Evolutionary conservation across 495 filamentous ascomycete species (phyloP), one percentile per base, ranked within the genome.

Genomic region (Aspergillus affinis): DNA sequence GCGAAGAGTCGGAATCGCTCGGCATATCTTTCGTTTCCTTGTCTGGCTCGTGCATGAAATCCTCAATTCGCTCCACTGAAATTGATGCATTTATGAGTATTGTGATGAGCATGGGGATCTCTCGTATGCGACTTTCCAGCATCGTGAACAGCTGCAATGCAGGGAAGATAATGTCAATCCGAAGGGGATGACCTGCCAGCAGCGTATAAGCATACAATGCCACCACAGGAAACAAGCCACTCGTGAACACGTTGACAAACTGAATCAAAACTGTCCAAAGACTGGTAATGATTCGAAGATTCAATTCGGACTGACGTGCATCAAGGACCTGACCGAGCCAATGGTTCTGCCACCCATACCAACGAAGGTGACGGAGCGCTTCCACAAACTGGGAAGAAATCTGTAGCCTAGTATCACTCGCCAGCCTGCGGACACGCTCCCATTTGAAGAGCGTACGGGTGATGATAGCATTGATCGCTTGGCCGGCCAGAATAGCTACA

Each of bases 311-410:
- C 54, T 86, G 80, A 46, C 91, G 80, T 21, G 86, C 81, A 54
- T 85, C 79, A 83, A 93, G 85, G 59, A 93, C 89, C 54, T 82
- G 81, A 17, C 72, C 77, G 23, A 93, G 82, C 91, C 91, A 95
- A 51, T 86, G 80, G 54, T 84, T 80, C 72, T 95, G 89, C 91
- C 91, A 95, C 32, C 86, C 90, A 66, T 95, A 93, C 87, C 89
- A 95, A 13, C 91, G 84, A 20, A 95, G 78, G 65, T 92, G 90
- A n/a, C 91, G 84, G 44, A 93, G 91, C 3, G 88, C 84, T 67
- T 92, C 90, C 48, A 93, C 86, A 58, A 92, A 90, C 69, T 95
- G 90, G 19, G 87, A 86, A 12, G 86, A 87, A 8, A 85, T 84
- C 65, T 93, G 88, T 10, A 92, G 80, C 61, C 90, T 86, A 17